Percentiles rank a stretch among this genome's conserved stretches.
Conservation (phyloP, 345 rosid genomes). For the Salix exigua region DNA sequence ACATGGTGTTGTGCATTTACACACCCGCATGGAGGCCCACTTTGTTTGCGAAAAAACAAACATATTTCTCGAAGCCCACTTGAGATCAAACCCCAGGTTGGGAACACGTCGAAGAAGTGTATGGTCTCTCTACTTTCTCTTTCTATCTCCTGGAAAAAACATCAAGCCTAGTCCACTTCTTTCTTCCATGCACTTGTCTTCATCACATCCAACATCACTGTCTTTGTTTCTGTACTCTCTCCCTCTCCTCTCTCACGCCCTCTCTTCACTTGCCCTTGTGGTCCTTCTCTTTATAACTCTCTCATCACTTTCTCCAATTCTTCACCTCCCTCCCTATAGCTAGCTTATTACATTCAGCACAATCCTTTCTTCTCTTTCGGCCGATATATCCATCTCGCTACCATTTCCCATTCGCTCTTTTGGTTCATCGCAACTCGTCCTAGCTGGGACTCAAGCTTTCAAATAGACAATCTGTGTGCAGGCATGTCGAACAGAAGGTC, state of each 20-base stretch:
- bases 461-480: neutral
- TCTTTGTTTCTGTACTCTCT: slow-evolving; percentile 42
- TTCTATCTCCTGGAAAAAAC: slow-evolving; percentile 3
- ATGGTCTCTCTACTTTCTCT: slow-evolving; percentile 12
- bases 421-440: neutral
- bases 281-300: slow-evolving; percentile 72
- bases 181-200: slow-evolving; percentile 73
- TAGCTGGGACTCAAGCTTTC: neutral
- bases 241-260: slow-evolving; percentile 4
- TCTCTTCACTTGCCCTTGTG: slow-evolving; percentile 33
- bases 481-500: slow-evolving; percentile 89
- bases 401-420: neutral
- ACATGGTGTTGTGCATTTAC: slow-evolving; percentile 63
- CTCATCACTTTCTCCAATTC: slow-evolving; percentile 41
- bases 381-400: neutral
- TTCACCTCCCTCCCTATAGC: slow-evolving; percentile 30
- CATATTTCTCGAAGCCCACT: slow-evolving; percentile 59
- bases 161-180: slow-evolving; percentile 37
- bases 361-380: neutral
- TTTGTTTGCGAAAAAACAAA: slow-evolving; percentile 55
- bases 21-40: slow-evolving; percentile 70
- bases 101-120: slow-evolving; percentile 34
- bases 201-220: slow-evolving; percentile 70
- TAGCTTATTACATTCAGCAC: slow-evolving; percentile 6
- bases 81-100: slow-evolving; percentile 52